Evolutionary conservation across 108 stramenopile genomes (phyloP).

Genomic region (Bacterosira constricta): DNA sequence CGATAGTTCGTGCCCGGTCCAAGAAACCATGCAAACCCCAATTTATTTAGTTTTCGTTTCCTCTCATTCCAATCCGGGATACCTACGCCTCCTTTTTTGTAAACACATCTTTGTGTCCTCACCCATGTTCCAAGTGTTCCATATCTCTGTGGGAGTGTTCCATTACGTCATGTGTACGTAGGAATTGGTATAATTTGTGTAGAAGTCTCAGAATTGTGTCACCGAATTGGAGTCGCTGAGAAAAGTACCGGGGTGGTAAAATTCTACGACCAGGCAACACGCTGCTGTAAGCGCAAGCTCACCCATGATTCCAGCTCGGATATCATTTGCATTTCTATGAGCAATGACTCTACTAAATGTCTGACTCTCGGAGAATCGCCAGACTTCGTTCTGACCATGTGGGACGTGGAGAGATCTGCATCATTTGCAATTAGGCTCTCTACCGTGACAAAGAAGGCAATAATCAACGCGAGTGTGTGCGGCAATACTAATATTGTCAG

Average conservation of each 20-base stretch:
- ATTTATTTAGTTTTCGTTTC: too few species aligned
- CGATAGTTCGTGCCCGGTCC: too few species aligned
- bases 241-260: background rate
- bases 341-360: background rate
- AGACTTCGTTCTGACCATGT: background rate
- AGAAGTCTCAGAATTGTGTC: too few species aligned
- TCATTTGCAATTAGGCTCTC: background rate
- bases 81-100: too few species aligned
- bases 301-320: background rate
- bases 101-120: too few species aligned
- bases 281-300: background rate
- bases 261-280: background rate
- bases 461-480: constrained; percentile 1
- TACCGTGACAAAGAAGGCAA: background rate
- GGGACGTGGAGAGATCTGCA: background rate
- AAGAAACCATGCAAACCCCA: too few species aligned
- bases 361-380: background rate
- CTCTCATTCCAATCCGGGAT: too few species aligned
- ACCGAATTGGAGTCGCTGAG: background rate
- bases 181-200: too few species aligned
- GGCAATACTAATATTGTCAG: background rate
- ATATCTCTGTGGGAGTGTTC: too few species aligned
- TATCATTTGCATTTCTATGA: background rate
- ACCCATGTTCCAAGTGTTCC: too few species aligned
- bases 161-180: too few species aligned